These are phyloP conservation scores for Effrenium voratum DNA, from an alignment of 73 alveolate genomes.

Conservation along the genomic window DNA sequence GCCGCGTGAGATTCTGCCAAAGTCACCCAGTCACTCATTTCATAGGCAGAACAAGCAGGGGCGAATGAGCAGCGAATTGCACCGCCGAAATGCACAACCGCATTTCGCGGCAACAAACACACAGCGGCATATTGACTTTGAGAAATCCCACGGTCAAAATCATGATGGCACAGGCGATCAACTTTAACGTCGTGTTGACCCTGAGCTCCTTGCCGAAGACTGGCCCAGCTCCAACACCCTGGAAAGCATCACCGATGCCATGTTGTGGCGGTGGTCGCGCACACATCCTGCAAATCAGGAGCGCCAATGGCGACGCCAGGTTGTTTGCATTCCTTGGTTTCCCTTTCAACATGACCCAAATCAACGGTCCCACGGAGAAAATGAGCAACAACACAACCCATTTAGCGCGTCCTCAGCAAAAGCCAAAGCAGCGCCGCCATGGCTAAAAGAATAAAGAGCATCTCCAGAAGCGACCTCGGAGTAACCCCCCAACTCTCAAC, in stretches of 20 bases:
- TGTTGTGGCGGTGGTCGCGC: neutral
- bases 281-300: neutral
- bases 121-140: neutral
- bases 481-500: neutral
- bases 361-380: neutral
- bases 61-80: no score
- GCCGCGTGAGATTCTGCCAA: neutral
- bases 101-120: neutral
- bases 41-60: neutral
- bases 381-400: neutral
- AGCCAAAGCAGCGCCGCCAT: constrained; percentile 38
- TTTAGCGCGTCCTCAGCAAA: constrained; percentile 19
- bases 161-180: neutral
- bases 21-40: neutral
- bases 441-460: neutral
- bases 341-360: neutral
- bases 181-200: no score
- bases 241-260: constrained; percentile 55
- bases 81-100: no score
- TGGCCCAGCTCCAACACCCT: constrained; percentile 88
- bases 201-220: neutral
- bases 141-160: neutral
- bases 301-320: neutral
- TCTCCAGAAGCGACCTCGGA: constrained; percentile 66
- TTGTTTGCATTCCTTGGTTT: neutral